These are phyloP conservation scores for Xylaria sp. DNA, from an alignment of 2,329 filamentous ascomycete genomes.

Conservation along the genomic window DNA sequence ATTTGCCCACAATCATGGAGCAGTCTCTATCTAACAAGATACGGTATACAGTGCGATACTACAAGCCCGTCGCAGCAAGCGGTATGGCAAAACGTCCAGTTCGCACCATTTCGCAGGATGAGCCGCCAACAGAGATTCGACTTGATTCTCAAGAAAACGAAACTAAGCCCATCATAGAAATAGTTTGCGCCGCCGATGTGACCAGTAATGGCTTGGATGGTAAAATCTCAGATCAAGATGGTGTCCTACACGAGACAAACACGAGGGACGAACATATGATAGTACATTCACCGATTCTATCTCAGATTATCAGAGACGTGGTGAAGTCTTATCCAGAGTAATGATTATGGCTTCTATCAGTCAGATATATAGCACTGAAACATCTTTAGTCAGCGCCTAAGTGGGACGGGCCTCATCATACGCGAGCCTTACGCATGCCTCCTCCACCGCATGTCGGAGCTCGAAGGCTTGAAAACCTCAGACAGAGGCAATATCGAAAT, in stretches of 20 bases:
- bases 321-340: slow-evolving; percentile 13
- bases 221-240: not conserved
- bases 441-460: slow-evolving; percentile 6
- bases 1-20: too few species aligned
- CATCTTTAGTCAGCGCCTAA: slow-evolving; percentile 2
- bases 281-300: slow-evolving; percentile 7
- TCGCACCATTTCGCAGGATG: not conserved
- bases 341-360: not conserved
- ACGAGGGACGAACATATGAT: slow-evolving; percentile 6
- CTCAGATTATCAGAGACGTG: not conserved
- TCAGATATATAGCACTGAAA: not conserved
- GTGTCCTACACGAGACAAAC: not conserved
- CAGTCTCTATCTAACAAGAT: not conserved
- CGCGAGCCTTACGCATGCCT: slow-evolving; percentile 9
- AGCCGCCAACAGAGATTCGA: not conserved
- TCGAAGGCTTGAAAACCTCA: not conserved
- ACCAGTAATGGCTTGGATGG: not conserved
- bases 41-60: slow-evolving; percentile 1
- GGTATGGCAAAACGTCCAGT: not conserved
- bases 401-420: not conserved
- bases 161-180: not conserved
- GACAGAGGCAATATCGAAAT: not conserved
- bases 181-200: not conserved
- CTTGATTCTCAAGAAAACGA: not conserved
- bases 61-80: not conserved